Base-by-base conservation (phyloP, 805 yeast genomes). In the Saccharomyces mikatae region DNA sequence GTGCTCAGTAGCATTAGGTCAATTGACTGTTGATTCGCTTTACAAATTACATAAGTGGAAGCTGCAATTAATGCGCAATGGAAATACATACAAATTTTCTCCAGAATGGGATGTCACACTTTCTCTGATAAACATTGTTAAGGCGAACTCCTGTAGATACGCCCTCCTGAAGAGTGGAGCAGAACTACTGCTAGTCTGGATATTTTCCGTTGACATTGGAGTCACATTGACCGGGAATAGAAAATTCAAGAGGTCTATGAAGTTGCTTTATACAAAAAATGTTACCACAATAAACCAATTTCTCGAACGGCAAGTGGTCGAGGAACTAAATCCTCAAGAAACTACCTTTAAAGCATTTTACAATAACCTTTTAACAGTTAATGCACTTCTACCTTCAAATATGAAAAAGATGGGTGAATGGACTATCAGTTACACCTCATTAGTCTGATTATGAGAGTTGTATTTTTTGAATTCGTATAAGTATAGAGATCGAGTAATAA, bases 41-140 rank as follows among this genome's bases (percentile, higher is more conserved):
- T 59, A 48, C 30, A 62, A 59, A 48, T 47, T 69, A 3, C 52
- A 60, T 36, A 69, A 69, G 48, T 69, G 72, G 71, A 56, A 53
- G 10, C 48, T 67, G 6, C 41, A 49, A 8, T 46, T 68, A 27
- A 41, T 22, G 10, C 36, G 29, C 2, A 48, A 51, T 10, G 52
- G 50, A 1, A 48, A 28, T 17, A 29, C 29, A 2, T 48, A 52
- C 17, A 50, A 47, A 6, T 66, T 56, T 46, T 55, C 61, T 8
- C 62, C 67, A 0, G 57, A 56, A n/a, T 57, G 62, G 28, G 64
- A 60, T 47, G 58, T 68, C 5, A 48, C 62, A 3, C 50, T 62
- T n/a, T 52, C 62, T 4, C 41, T 69, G 3, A 21, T 65, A n/a
- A 62, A 62, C 47, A 48, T 46, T 22, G 46, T 61, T 2, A 62